Percentiles rank a stretch among this genome's conserved stretches.
Conservation (phyloP, 139 green algal species). For the Spirogloea muscicola region DNA sequence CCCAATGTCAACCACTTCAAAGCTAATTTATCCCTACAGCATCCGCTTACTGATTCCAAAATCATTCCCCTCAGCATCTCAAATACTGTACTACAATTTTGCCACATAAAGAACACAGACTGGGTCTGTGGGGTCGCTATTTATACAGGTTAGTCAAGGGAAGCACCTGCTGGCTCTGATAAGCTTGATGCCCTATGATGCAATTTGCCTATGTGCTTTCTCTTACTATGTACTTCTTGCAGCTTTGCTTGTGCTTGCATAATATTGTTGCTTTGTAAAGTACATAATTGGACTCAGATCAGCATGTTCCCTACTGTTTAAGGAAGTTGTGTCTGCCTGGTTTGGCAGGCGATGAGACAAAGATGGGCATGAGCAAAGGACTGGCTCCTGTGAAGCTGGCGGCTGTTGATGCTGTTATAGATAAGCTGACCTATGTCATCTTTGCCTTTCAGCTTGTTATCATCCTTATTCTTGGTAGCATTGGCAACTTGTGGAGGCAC, state of each 20-base stretch:
- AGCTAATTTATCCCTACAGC: background rate
- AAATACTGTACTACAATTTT: constrained; percentile 41
- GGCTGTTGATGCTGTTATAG: constrained; percentile 22
- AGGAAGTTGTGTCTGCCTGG: background rate
- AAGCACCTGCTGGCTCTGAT: constrained; percentile 27
- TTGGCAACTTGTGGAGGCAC: constrained; percentile 31
- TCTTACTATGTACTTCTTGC: background rate
- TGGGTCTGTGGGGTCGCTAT: constrained; percentile 44
- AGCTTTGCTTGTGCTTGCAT: background rate
- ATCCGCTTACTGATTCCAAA: background rate
- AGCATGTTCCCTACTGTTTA: background rate
- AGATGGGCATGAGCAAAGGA: constrained; percentile 41
- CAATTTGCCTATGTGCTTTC: background rate
- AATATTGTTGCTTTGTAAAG: background rate
- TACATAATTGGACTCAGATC: background rate
- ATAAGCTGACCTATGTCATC: constrained; percentile 14
- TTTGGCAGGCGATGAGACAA: constrained; percentile 45
- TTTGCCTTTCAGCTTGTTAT: constrained; percentile 36
- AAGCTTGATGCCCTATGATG: background rate
- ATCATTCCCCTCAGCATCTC: constrained; percentile 16
- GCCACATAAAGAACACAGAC: constrained; percentile 41
- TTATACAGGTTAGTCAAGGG: constrained; percentile 48
- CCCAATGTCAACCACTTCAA: constrained; percentile 33
- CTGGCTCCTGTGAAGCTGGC: constrained; percentile 26
- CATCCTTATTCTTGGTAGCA: constrained; percentile 13